Evolutionary conservation across 1,284 basidiomycete genomes (phyloP).

Genomic region (Microbotryum violaceum): DNA sequence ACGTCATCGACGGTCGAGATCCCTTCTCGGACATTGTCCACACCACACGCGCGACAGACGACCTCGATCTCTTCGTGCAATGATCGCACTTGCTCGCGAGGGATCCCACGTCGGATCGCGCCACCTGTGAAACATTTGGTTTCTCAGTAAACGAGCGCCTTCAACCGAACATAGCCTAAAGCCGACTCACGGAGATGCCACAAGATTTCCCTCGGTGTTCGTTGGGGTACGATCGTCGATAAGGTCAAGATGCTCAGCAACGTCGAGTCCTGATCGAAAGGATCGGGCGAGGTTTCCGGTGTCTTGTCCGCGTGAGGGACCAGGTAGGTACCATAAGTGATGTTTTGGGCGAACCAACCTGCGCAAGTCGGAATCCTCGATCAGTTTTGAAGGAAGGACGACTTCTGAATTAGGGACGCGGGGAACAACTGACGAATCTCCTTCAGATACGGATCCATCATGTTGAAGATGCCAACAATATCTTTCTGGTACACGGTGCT

Average conservation of each 20-base stretch:
- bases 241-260: conserved; percentile 26
- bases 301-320: conserved; percentile 7
- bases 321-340: conserved; percentile 26
- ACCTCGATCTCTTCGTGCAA: conserved; percentile 15
- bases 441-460: conserved; percentile 3
- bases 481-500: conserved; percentile 15
- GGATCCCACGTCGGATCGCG: conserved; percentile 20
- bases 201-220: conserved; percentile 20
- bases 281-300: conserved; percentile 6
- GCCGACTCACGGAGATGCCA: conserved; percentile 19
- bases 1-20: conserved; percentile 18
- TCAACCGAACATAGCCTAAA: too few species aligned
- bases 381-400: background rate
- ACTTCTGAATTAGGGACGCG: too few species aligned
- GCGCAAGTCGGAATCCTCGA: background rate
- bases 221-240: conserved; percentile 20
- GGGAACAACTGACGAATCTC: conserved; percentile 8
- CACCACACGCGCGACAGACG: conserved; percentile 16
- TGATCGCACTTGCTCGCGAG: conserved; percentile 18
- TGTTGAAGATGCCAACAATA: conserved; percentile 21
- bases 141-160: too few species aligned
- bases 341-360: conserved; percentile 16
- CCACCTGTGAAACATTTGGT: conserved; percentile 2
- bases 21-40: conserved; percentile 1
- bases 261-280: conserved; percentile 10